Evolutionary conservation across 768 basidiomycete species (phyloP).

Genomic region (Trametes sanguinea): DNA sequence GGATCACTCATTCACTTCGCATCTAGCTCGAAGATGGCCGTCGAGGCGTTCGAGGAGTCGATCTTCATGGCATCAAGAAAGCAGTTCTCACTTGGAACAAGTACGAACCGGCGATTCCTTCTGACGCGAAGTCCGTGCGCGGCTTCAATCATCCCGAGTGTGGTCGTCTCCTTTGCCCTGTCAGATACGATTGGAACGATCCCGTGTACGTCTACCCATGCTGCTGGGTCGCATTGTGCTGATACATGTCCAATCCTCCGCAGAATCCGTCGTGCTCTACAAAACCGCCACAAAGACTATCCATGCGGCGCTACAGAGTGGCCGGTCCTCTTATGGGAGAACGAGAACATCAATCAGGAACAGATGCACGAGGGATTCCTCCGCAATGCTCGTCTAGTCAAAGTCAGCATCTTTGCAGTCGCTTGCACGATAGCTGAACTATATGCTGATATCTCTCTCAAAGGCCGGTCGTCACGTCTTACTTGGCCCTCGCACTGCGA

Average conservation of each 20-base stretch:
- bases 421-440: too few relatives aligned
- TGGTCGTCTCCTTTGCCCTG: not conserved
- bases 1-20: too few relatives aligned
- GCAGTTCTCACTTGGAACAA: not conserved
- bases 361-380: too few relatives aligned
- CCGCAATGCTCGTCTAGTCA: too few relatives aligned
- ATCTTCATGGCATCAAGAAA: not conserved
- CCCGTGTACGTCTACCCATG: not conserved
- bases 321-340: not conserved
- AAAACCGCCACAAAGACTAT: not conserved
- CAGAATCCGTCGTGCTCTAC: not conserved
- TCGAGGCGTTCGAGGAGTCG: not conserved
- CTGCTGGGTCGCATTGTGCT: not conserved
- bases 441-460: not conserved
- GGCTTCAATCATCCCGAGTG: constrained; percentile 2
- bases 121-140: not conserved
- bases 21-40: not conserved
- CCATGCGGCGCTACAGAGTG: not conserved
- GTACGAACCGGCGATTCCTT: not conserved
- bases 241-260: not conserved
- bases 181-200: not conserved
- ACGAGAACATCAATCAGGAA: too few relatives aligned
- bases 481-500: not conserved
- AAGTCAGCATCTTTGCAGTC: too few relatives aligned
- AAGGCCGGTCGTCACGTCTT: not conserved